Base-by-base conservation (phyloP, 2,329 filamentous ascomycete species). In the Aspergillus thermomutatus region DNA sequence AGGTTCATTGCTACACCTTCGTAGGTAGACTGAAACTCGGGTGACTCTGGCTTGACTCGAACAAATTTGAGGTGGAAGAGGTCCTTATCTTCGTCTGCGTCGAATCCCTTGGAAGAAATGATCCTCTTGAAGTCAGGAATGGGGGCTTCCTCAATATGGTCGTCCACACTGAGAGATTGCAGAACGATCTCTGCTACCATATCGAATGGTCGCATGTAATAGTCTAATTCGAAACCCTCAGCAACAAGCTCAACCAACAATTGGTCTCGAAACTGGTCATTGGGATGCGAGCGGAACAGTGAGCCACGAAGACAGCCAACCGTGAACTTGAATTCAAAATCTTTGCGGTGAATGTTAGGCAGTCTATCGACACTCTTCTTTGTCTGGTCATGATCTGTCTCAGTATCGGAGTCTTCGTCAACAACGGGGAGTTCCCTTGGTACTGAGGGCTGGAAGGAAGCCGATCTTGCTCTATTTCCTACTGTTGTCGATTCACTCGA, bases 301-400 rank as follows among this genome's bases (percentile, higher is more conserved):
- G 94, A 97, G 2, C 94, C 94, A 74, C 95, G 92, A 48, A 99
- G 82, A 59, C 89, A 91, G 67, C 96, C 94, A 37, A 99, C 94
- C 8, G 91, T 92, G 73, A 99, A 99, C 64, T 92, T 95, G 77
- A 99, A 91, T 71, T 99, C 92, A 64, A 99, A 97, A 61, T 89
- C 93, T 47, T 90, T 88, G 66, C 97, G 92, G 66, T 95, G 90
- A 49, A 94, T 79, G 67, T 89, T 90, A 26, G 90, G 79, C 37
- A 86, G 81, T 49, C 85, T 70, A 27, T 72, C 66, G 40, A 67
- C 57, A 41, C 55, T 69, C 55, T 77, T 75, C 54, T 68, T 69
- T 14, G 59, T 83, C 59, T 92, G 86, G 66, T 90, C 83, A 31
- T 81, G 77, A 34, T 87, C 83, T 6, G 85, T 78, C 34, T 81